Conservation (phyloP, 2,329 filamentous ascomycete species). For the Nigrospora sphaerica region DNA sequence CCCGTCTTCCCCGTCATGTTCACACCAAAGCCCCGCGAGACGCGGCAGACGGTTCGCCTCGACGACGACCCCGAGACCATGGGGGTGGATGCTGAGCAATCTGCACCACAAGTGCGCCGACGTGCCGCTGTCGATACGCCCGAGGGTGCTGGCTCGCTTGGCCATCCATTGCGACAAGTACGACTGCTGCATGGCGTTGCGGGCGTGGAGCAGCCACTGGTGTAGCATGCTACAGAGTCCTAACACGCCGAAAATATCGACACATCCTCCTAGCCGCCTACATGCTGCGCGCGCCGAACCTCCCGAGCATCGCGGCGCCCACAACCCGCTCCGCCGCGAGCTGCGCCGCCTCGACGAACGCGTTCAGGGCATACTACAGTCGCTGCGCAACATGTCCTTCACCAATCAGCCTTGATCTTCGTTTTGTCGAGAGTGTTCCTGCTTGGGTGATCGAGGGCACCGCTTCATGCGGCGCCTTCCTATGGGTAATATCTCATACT, state of each 20-base stretch:
- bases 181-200: background rate
- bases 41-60: background rate
- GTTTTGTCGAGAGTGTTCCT: too few species aligned
- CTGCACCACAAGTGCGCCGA: background rate
- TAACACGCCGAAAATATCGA: background rate
- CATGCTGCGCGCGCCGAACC: background rate
- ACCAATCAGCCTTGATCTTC: too few species aligned
- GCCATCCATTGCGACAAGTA: conserved; percentile 1
- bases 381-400: too few species aligned
- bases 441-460: too few species aligned
- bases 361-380: background rate
- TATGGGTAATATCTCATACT: too few species aligned
- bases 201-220: background rate
- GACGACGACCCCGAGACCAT: background rate
- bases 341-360: background rate
- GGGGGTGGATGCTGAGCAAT: background rate
- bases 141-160: background rate
- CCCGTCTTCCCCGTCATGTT: background rate
- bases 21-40: background rate
- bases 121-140: background rate
- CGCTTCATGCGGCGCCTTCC: too few species aligned
- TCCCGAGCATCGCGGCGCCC: background rate
- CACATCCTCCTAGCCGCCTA: background rate
- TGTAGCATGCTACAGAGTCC: background rate
- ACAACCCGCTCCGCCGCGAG: background rate